A percentile compares a stretch with the other conserved stretches of the same genome.
Conservation (phyloP, 2,329 filamentous ascomycete genomes). For the Verticillium isaacii region DNA sequence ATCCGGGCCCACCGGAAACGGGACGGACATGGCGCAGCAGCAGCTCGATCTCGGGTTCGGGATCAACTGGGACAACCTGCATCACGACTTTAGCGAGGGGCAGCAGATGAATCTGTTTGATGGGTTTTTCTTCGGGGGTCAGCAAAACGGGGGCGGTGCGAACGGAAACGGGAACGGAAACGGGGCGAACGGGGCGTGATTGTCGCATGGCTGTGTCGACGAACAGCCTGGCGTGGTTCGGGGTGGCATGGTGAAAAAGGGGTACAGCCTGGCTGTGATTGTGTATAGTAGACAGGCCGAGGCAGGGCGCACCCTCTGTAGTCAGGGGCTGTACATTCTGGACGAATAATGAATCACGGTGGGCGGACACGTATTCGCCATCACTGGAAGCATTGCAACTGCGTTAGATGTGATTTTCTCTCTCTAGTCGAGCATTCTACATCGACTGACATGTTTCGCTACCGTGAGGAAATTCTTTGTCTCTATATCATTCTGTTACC, state of each 20-base stretch:
- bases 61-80: slow-evolving; percentile 58
- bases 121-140: slow-evolving; percentile 66
- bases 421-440: too few relatives aligned
- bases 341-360: background rate
- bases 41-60: slow-evolving; percentile 63
- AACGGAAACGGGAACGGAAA: slow-evolving; percentile 4
- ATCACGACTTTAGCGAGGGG: slow-evolving; percentile 58
- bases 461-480: too few relatives aligned
- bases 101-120: slow-evolving; percentile 65
- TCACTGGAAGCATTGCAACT: background rate
- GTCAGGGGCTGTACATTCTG: slow-evolving; percentile 13
- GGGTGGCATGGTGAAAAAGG: background rate
- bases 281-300: background rate
- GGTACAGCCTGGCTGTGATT: background rate
- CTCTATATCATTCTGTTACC: too few relatives aligned
- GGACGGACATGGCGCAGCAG: slow-evolving; percentile 33
- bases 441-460: too few relatives aligned
- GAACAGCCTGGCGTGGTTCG: background rate
- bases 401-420: too few relatives aligned
- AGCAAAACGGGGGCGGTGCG: slow-evolving; percentile 27
- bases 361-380: background rate
- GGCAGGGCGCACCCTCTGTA: background rate
- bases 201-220: background rate
- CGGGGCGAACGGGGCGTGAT: background rate
- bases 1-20: slow-evolving; percentile 16